Evolutionary conservation across 78 protist species (phyloP), one percentile per base, ranked within the genome.

Genomic region (Guillardia theta): DNA sequence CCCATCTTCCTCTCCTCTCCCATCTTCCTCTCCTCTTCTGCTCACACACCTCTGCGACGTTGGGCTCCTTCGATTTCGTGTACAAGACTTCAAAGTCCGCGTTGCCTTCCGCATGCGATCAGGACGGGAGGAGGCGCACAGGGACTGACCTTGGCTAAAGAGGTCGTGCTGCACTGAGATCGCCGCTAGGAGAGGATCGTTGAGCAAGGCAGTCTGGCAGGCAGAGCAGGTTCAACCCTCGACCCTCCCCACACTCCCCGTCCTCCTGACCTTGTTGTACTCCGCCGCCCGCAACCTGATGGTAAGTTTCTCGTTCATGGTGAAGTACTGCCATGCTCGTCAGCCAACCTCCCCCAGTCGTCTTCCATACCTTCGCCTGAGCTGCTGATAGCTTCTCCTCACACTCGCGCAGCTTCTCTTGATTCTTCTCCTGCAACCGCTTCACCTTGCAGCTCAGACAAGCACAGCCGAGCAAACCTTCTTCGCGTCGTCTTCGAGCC

Each of bases 351-450:
- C 39, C 70, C 70, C 27, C 70, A 30, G 21, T 58, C 27, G n/a
- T n/a, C n/a, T n/a, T n/a, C n/a, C n/a, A n/a, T n/a, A n/a, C n/a
- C n/a, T n/a, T n/a, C n/a, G n/a, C n/a, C n/a, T n/a, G n/a, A n/a
- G n/a, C n/a, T n/a, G n/a, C n/a, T n/a, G n/a, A n/a, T n/a, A 58
- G 70, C 70, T 58, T 58, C 70, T 58, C 39, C 70, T 58, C 70
- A 0, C 39, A 27, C 70, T 58, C 70, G 21, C 70, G 70, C 70
- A 58, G 70, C 70, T 58, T 58, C 27, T 24, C 70, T 6, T 30
- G 70, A 1, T 27, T 30, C 70, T 58, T 58, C 39, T 58, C 70
- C 70, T 58, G 70, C n/a, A n/a, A n/a, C n/a, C n/a, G n/a, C n/a
- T n/a, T n/a, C n/a, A n/a, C n/a, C n/a, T n/a, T n/a, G n/a, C n/a